These are phyloP conservation scores for Peronospora destructor DNA, from an alignment of 352 stramenopile species.

Conservation along the genomic window DNA sequence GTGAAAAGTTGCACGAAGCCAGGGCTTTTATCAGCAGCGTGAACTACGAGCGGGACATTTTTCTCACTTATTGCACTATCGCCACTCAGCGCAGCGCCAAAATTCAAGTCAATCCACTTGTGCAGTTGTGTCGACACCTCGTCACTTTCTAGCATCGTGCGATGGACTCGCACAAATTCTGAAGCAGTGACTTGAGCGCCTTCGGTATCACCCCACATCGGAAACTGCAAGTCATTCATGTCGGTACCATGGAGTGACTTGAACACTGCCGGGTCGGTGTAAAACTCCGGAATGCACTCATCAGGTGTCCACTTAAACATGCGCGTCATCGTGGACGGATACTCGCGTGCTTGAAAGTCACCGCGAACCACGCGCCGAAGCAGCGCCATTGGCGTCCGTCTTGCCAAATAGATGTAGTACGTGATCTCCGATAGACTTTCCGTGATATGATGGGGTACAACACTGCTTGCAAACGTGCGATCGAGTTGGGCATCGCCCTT, in stretches of 20 bases:
- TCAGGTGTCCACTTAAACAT: slow-evolving; percentile 94
- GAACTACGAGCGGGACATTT: slow-evolving; percentile 82
- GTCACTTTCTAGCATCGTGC: slow-evolving; percentile 87
- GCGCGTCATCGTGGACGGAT: slow-evolving; percentile 83
- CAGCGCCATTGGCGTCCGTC: slow-evolving; percentile 82
- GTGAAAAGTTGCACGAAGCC: slow-evolving; percentile 75
- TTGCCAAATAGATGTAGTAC: slow-evolving; percentile 93
- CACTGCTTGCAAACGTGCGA: slow-evolving; percentile 82
- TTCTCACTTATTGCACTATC: slow-evolving; percentile 80
- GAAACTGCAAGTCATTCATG: slow-evolving; percentile 71
- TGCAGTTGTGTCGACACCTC: slow-evolving; percentile 84
- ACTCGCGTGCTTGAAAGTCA: slow-evolving; percentile 92
- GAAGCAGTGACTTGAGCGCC: slow-evolving; percentile 13
- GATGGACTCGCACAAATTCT: slow-evolving; percentile 88
- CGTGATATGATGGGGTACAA: slow-evolving; percentile 89
- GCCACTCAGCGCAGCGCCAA: slow-evolving; percentile 82
- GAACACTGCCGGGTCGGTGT: slow-evolving; percentile 83
- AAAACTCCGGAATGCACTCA: slow-evolving; percentile 95
- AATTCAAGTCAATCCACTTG: slow-evolving; percentile 95
- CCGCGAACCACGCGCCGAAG: slow-evolving; percentile 84
- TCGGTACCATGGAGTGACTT: slow-evolving; percentile 59
- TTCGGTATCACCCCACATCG: slow-evolving; percentile 60
- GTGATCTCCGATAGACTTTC: slow-evolving; percentile 94
- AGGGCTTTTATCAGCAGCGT: slow-evolving; percentile 45
- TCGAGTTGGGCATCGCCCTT: slow-evolving; percentile 93